Evolutionary conservation across 306 rosid species (phyloP), one percentile per base, ranked within the genome.

Genomic region (Erythrophleum fordii): DNA sequence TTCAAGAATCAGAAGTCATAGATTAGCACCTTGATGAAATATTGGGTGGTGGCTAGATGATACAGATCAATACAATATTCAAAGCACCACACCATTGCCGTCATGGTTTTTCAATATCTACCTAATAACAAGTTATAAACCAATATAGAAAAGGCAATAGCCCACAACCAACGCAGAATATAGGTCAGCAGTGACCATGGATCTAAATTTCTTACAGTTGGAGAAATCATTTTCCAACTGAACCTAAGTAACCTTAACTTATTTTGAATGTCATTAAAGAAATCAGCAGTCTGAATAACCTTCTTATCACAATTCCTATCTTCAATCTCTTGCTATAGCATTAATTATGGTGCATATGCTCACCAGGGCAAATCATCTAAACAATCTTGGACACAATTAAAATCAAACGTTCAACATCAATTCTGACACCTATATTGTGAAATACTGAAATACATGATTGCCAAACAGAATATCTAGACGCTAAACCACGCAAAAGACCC

Each of bases 31-130:
- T 10, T 55, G 28, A 73, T 22, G 22, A 73, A 73, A 13, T 37
- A 37, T 20, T 34, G 37, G 42, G 5, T 20, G 55, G 4, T 42
- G 5, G 39, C 22, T 35, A 26, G 34, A 53, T 4, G 23, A 39
- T 34, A 23, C 5, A 55, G 39, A 37, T 41, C 68, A 55, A 41
- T 23, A 37, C 8, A 25, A 55, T 8, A 35, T 55, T 37, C 68
- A 20, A 23, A 37, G 52, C 14, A 41, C 53, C 8, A 23, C 26
- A 14, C 39, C 58, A 51, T 51, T 59, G 69, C 26, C 65, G 31
- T 42, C 64, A 56, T 35, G 37, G 80, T 16, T 56, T 60, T 78
- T 72, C 23, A 73, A 73, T 37, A 56, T 35, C 60, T 66, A 66
- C 59, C 49, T 11, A 22, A 62, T 66, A 65, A 79, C 31, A 69